Evolutionary conservation across 2,329 filamentous ascomycete species (phyloP).

Genomic region (Aspergillus arachidicola): DNA sequence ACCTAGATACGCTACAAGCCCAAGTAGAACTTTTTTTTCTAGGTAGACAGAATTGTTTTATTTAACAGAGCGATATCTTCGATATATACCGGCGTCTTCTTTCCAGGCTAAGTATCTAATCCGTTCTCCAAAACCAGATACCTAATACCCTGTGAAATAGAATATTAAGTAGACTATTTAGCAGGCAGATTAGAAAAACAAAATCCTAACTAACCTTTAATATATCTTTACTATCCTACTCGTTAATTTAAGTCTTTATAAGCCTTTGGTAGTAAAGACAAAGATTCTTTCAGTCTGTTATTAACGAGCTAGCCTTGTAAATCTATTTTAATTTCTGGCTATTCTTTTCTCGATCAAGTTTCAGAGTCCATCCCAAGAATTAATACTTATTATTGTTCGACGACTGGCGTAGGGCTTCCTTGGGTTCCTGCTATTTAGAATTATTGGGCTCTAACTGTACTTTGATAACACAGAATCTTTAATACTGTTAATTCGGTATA

Average conservation of each 20-base stretch:
- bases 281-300: constrained; percentile 19
- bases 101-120: constrained; percentile 17
- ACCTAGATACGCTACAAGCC: constrained; percentile 19
- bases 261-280: constrained; percentile 19
- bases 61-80: constrained; percentile 21
- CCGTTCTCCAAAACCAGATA: constrained; percentile 14
- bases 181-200: too few relatives aligned
- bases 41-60: constrained; percentile 18
- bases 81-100: constrained; percentile 23
- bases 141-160: constrained; percentile 14
- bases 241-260: constrained; percentile 12
- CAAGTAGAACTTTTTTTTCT: constrained; percentile 20
- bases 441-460: neutral
- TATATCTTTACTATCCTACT: constrained; percentile 5
- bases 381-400: constrained; percentile 17
- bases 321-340: constrained; percentile 9
- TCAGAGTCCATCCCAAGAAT: constrained; percentile 11
- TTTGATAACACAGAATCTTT: neutral
- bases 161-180: neutral
- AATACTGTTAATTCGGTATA: neutral
- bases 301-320: constrained; percentile 16
- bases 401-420: constrained; percentile 16
- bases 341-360: constrained; percentile 8
- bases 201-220: neutral
- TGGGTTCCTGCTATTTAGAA: constrained; percentile 12